Percentiles rank a stretch among this genome's conserved stretches.
Evolutionary conservation across 1,139 yeast genomes (phyloP).

Genomic region (Pneumocystis jirovecii): DNA sequence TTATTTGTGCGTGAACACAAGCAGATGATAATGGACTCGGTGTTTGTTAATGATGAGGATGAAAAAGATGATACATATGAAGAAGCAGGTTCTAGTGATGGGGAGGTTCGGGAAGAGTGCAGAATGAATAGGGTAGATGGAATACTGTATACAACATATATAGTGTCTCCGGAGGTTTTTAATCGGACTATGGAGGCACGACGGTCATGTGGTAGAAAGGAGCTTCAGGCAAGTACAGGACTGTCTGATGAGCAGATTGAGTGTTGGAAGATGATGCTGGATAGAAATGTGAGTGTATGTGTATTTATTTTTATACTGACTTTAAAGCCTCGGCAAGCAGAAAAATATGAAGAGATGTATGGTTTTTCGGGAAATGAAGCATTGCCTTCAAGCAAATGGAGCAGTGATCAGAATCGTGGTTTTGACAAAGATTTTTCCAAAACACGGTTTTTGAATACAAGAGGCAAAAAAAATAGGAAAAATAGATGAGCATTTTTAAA

Average conservation of each 20-base stretch:
- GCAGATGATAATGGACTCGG: slow-evolving; percentile 2
- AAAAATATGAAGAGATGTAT: neutral
- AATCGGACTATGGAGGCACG: slow-evolving; percentile 31
- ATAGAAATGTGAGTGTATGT: slow-evolving; percentile 35
- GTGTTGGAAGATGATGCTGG: slow-evolving; percentile 76
- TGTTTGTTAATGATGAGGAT: slow-evolving; percentile 32
- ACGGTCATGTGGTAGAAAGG: slow-evolving; percentile 37
- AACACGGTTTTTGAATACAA: neutral
- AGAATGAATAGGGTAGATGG: slow-evolving; percentile 28
- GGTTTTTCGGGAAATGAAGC: neutral
- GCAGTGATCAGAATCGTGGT: neutral
- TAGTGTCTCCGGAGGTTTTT: slow-evolving; percentile 39
- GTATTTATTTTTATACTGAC: slow-evolving; percentile 15
- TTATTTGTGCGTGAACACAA: slow-evolving; percentile 1
- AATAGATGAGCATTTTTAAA: neutral
- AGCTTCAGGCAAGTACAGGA: slow-evolving; percentile 33
- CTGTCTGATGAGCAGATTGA: slow-evolving; percentile 89
- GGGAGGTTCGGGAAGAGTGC: slow-evolving; percentile 18
- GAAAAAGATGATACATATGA: slow-evolving; percentile 78
- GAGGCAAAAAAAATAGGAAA: neutral
- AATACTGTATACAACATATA: slow-evolving; percentile 43
- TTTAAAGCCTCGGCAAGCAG: neutral
- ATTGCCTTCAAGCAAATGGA: neutral
- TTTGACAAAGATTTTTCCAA: neutral
- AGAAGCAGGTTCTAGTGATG: slow-evolving; percentile 33